These are phyloP conservation scores for Boletus reticuloceps DNA, from an alignment of 768 basidiomycete species.

Conservation along the genomic window DNA sequence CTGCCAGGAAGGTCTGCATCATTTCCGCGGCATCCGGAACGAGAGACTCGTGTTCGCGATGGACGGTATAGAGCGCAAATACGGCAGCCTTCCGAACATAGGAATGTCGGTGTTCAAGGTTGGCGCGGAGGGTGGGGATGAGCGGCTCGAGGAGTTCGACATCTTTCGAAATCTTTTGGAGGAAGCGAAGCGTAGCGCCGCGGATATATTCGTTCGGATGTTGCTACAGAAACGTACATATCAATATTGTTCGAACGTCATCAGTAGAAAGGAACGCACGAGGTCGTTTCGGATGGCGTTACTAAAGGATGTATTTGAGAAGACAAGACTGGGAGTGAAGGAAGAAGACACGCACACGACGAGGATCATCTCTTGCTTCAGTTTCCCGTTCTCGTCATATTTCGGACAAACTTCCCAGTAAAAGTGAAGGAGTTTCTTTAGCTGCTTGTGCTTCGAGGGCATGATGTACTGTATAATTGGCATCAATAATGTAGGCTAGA, in stretches of 20 bases:
- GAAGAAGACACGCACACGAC: conserved; percentile 71
- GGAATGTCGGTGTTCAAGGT: conserved; percentile 95
- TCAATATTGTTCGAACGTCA: not conserved
- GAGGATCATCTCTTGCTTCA: conserved; percentile 99
- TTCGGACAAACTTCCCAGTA: conserved; percentile 99
- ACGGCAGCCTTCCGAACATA: conserved; percentile 99
- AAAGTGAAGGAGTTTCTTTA: conserved; percentile 95
- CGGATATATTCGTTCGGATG: conserved; percentile 99
- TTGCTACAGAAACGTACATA: conserved; percentile 56
- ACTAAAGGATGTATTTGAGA: conserved; percentile 38
- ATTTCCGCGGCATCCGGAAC: conserved; percentile 96
- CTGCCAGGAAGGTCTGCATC: conserved; percentile 92
- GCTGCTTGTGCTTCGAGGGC: conserved; percentile 91
- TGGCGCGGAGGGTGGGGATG: conserved; percentile 88
- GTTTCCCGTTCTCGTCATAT: conserved; percentile 92
- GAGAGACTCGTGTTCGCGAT: conserved; percentile 90
- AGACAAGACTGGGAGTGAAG: conserved; percentile 5
- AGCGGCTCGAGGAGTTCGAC: conserved; percentile 93
- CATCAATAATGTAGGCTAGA: conserved; percentile 90
- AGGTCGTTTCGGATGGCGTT: conserved; percentile 98
- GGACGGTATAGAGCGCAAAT: conserved; percentile 93
- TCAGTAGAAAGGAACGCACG: conserved; percentile 43
- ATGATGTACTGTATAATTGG: conserved; percentile 97
- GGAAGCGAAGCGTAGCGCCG: conserved; percentile 93
- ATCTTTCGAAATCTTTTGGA: conserved; percentile 94